These are phyloP conservation scores for Boletales sp. DNA, from an alignment of 768 basidiomycete genomes.

Conservation along the genomic window DNA sequence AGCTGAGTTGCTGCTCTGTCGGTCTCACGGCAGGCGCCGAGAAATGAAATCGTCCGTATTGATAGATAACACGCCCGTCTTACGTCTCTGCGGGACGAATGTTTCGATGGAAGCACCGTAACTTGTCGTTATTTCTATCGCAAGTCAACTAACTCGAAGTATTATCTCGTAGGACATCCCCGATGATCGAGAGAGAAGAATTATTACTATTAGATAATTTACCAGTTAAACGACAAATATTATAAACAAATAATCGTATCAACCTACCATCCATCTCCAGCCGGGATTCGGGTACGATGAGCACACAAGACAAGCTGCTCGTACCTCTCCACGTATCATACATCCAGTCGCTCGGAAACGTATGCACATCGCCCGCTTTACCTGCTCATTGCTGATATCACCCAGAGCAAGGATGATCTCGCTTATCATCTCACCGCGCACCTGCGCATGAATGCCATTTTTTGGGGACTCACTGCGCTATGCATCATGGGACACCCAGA, in stretches of 20 bases:
- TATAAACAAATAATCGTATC: too few species aligned
- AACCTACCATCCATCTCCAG: too few species aligned
- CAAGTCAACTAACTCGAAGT: too few species aligned
- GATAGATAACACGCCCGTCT: too few species aligned
- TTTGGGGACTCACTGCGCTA: constrained; percentile 92
- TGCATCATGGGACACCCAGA: constrained; percentile 75
- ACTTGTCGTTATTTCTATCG: too few species aligned
- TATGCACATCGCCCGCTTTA: constrained; percentile 23
- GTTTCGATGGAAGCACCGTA: too few species aligned
- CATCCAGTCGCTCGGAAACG: constrained; percentile 72
- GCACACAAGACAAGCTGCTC: constrained; percentile 28
- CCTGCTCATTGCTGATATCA: background rate
- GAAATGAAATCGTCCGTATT: background rate
- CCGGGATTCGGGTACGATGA: constrained; percentile 5
- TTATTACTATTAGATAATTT: too few species aligned
- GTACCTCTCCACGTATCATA: constrained; percentile 67
- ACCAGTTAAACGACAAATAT: too few species aligned
- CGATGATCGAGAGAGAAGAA: too few species aligned
- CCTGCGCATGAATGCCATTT: constrained; percentile 91
- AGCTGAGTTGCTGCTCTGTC: constrained; percentile 10
- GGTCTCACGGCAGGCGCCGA: constrained; percentile 11
- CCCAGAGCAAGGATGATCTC: constrained; percentile 78
- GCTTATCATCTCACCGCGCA: constrained; percentile 90
- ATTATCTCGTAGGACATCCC: too few species aligned
- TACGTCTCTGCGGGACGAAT: too few species aligned